A percentile compares a stretch with the other conserved stretches of the same genome.
phyloP scores from a whole-genome alignment of 1,284 basidiomycete genomes.

The Ceratobasidium sp. region DNA sequence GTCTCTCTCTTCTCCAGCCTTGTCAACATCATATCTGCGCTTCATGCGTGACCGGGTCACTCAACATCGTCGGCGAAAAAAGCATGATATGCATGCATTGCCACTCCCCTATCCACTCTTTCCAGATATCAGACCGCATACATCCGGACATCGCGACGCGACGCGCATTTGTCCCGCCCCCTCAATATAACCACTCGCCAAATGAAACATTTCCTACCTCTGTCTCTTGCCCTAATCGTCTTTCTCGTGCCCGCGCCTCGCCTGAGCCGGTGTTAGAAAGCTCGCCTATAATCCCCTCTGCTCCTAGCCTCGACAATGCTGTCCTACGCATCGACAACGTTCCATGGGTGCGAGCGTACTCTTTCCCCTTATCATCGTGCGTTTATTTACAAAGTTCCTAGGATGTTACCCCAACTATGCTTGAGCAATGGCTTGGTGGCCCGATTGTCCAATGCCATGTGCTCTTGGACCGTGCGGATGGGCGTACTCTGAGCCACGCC shows the following conservation, averaged over 20 bases:
- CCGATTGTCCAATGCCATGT: slow-evolving; percentile 78
- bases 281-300: neutral
- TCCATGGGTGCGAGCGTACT: slow-evolving; percentile 73
- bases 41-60: slow-evolving; percentile 80
- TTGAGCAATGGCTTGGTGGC: slow-evolving; percentile 72
- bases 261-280: neutral
- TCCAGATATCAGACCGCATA: slow-evolving; percentile 58
- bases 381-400: slow-evolving; percentile 53
- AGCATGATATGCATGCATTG: slow-evolving; percentile 85
- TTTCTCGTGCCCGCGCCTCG: neutral
- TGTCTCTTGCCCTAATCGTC: neutral
- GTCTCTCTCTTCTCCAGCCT: slow-evolving; percentile 75
- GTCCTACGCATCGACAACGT: slow-evolving; percentile 86
- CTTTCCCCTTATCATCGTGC: slow-evolving; percentile 1
- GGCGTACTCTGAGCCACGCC: slow-evolving; percentile 84
- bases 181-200: neutral
- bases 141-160: neutral
- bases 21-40: slow-evolving; percentile 81
- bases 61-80: slow-evolving; percentile 88
- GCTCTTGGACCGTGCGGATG: slow-evolving; percentile 75
- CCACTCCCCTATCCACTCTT: slow-evolving; percentile 74
- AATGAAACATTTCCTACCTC: neutral
- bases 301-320: slow-evolving; percentile 52
- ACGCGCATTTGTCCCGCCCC: neutral
- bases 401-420: slow-evolving; percentile 83